Percentiles rank a stretch among this genome's conserved stretches.
phyloP scores from a whole-genome alignment of 345 rosid species.

The Syzygium aromaticum region DNA sequence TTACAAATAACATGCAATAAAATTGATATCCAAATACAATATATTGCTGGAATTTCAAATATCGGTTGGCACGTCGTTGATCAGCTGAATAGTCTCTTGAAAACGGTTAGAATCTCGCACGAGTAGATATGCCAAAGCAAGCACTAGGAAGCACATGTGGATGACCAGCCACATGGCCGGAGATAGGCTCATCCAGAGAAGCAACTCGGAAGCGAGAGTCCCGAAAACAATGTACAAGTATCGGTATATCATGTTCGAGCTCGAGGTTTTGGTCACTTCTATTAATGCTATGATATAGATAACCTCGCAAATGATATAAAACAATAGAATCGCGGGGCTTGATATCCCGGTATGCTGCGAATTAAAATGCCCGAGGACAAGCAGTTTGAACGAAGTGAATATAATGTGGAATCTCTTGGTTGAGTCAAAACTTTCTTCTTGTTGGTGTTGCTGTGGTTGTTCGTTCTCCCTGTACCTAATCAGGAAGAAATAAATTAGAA shows the following conservation, averaged over 20 bases:
- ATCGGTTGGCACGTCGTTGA: not conserved
- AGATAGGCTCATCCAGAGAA: not conserved
- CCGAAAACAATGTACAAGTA: not conserved
- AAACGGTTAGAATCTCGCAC: not conserved
- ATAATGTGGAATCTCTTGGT: too few species aligned
- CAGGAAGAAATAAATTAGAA: too few species aligned
- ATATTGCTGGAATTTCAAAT: not conserved
- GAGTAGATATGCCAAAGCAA: not conserved
- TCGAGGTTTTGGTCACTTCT: fast-evolving
- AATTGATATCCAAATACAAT: not conserved
- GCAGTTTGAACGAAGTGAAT: too few species aligned
- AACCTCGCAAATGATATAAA: too few species aligned
- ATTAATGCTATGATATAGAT: too few species aligned
- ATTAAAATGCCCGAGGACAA: too few species aligned
- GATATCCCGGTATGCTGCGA: too few species aligned
- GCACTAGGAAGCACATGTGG: not conserved
- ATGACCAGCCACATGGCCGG: not conserved
- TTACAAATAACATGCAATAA: not conserved
- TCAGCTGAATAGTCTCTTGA: not conserved
- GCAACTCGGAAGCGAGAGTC: not conserved
- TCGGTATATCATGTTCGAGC: fast-evolving
- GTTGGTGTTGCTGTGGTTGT: too few species aligned
- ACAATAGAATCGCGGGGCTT: too few species aligned
- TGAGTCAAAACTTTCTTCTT: too few species aligned
- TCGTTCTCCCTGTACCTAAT: too few species aligned